These are phyloP conservation scores for Panicum miliaceum DNA, from an alignment of 176 grass and related monocot species.

Conservation along the genomic window DNA sequence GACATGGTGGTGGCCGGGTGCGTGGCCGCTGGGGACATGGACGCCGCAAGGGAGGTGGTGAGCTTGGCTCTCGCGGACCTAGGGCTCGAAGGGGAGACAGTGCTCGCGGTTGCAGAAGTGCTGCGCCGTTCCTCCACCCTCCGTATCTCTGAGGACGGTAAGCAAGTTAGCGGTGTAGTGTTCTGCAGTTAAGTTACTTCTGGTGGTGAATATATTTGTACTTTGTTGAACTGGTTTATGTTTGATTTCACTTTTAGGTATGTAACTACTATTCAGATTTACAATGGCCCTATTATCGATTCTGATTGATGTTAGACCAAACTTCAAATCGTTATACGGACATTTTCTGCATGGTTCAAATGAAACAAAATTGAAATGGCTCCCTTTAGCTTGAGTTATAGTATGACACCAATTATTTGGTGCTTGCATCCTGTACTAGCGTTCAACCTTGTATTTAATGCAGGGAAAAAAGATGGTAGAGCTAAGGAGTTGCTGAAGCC, in stretches of 20 bases:
- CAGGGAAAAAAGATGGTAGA: constrained; percentile 84
- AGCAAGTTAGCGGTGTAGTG: background rate
- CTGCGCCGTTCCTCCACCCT: constrained; percentile 62
- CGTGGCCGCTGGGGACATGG: constrained; percentile 31
- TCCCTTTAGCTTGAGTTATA: constrained; percentile 22
- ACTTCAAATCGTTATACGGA: background rate
- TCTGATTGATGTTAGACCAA: constrained; percentile 17
- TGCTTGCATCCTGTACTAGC: constrained; percentile 10
- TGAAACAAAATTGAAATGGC: background rate
- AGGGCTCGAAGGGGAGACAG: constrained; percentile 49
- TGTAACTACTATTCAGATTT: constrained; percentile 4
- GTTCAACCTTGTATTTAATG: constrained; percentile 20
- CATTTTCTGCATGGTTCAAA: constrained; percentile 1
- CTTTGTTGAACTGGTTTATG: background rate
- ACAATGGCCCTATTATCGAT: background rate
- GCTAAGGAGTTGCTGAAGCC: constrained; percentile 62
- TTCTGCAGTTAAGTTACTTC: background rate
- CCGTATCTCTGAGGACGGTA: constrained; percentile 76
- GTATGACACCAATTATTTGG: background rate
- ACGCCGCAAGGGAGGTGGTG: constrained; percentile 64
- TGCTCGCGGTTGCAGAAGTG: constrained; percentile 71
- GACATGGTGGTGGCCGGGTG: constrained; percentile 42
- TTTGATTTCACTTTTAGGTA: background rate
- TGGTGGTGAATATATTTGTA: background rate
- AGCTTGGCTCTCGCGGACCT: constrained; percentile 79